Evolutionary conservation across 345 rosid genomes (phyloP).

Genomic region (Corchorus olitorius): DNA sequence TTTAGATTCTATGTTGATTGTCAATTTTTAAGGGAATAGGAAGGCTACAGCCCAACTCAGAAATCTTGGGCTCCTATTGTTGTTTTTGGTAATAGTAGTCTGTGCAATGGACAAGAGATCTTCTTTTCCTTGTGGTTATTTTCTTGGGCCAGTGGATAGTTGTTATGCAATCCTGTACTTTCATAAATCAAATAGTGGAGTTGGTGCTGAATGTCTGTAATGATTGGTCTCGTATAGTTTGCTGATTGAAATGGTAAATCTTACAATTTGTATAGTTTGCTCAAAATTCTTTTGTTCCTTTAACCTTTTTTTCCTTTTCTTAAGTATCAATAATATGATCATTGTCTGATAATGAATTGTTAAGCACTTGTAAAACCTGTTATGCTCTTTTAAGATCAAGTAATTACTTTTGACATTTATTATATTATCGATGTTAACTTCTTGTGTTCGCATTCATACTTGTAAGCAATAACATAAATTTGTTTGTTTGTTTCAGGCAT

Average conservation of each 20-base stretch:
- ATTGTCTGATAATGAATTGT: not conserved
- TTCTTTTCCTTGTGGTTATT: not conserved
- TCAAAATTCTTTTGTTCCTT: not conserved
- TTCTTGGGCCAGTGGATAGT: not conserved
- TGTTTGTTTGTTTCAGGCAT: constrained; percentile 54
- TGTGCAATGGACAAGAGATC: not conserved
- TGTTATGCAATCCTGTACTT: not conserved
- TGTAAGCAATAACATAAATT: not conserved
- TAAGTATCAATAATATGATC: not conserved
- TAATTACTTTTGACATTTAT: not conserved
- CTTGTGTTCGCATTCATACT: not conserved
- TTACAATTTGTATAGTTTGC: not conserved
- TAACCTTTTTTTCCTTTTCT: not conserved
- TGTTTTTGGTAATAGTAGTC: not conserved
- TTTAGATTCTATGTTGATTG: constrained; percentile 9
- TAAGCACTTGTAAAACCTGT: not conserved
- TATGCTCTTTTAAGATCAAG: not conserved
- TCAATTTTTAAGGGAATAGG: not conserved
- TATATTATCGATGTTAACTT: not conserved
- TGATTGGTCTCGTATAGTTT: not conserved
- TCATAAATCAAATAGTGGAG: not conserved
- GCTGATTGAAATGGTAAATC: not conserved
- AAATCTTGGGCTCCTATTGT: not conserved
- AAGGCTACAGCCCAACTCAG: not conserved
- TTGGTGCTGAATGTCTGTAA: not conserved